Evolutionary conservation across 768 basidiomycete genomes (phyloP), one percentile per base, ranked within the genome.

Genomic region (Mrakia blollopis): DNA sequence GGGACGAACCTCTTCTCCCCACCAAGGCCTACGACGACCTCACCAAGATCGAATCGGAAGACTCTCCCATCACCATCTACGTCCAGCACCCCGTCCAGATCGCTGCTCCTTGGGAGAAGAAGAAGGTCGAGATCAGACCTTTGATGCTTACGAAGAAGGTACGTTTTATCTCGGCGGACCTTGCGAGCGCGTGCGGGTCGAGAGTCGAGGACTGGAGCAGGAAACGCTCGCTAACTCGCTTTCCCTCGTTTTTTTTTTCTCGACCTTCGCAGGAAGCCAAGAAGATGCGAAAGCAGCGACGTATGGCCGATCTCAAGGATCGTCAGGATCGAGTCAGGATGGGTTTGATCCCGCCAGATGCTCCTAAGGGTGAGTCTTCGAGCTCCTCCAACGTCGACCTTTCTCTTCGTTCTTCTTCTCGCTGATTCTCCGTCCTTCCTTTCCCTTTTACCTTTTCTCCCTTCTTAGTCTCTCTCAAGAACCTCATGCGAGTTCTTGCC

Each of bases 1-100:
- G 97, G 97, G 97, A 99, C 84, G 90, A 88, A 30, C 88, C 92
- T 0, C 85, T 98, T 21, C 85, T 99, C 14, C 91, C 92, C 0
- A 90, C 86, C 80, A 90, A 91, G 84, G 87, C 85, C 6, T 98
- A 98, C 83, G 88, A 89, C 63, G 94, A 95, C 76, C 82, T 96
- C 70, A 84, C 2, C 82, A 87, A 35, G 90, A 81, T 82, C 28
- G 79, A 78, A 5, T 84, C 93, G 73, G 87, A 88, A 28, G 89
- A 86, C 21, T 77, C 80, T 44, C 85, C 92, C 0, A 91, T 98
- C 77, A 92, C 91, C 25, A 87, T 92, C 54, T 94, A 95, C 81
- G 89, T 98, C 70, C 97, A 98, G 83, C 96, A 98, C 82, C 97
- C 97, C 18, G 98, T 99, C 78, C 93, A 93, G 14, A 94, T 99